Base-by-base conservation (phyloP, 2,329 filamentous ascomycete genomes). In the Pestalotiopsis sp. region DNA sequence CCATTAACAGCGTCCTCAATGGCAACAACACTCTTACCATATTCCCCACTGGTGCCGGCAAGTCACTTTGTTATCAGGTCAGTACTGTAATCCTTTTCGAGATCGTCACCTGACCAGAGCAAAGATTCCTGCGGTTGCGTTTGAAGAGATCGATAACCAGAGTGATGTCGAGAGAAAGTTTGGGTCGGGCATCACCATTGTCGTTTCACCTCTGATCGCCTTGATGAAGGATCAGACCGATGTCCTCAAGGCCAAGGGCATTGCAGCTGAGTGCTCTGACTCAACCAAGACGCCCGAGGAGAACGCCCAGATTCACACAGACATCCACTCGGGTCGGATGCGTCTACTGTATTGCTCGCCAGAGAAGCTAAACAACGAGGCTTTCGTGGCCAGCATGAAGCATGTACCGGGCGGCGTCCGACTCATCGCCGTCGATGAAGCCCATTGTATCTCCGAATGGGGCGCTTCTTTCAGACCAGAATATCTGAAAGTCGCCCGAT, bases 201-300 rank as follows among this genome's bases (percentile, higher is more conserved):
- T 89, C 2, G 85, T 88, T 2, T 89, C 85, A 0, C 86, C 86
- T 0, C 76, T 89, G 3, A 86, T 89, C 65, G 86, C 86, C 2
- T 73, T 89, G 66, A 89, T 89, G 87, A 89, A 89, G 72, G 87
- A 90, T 69, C 88, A 90, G 71, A 86, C 88, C 0, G 87, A 90
- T 71, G 83, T 84, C 1, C 78, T 90, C 23, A 78, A 81, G 61
- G 79, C 79, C 11, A 81, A 82, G 36, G 84, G 84, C 0, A 83
- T 90, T 11, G 73, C 82, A 11, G 88, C 87, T 9, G 87, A 86
- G 2, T 84, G 83, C 6, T 77, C 89, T 12, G 86, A 90, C 72
- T 90, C 87, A 0, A 86, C 83, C 4, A 89, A 88, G 71, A 82
- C 82, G 0, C 82, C 81, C 66, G 81, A 87, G 3, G 80, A 85